Conservation (phyloP, 139 green algal genomes). For the Zygnema cylindricum region DNA sequence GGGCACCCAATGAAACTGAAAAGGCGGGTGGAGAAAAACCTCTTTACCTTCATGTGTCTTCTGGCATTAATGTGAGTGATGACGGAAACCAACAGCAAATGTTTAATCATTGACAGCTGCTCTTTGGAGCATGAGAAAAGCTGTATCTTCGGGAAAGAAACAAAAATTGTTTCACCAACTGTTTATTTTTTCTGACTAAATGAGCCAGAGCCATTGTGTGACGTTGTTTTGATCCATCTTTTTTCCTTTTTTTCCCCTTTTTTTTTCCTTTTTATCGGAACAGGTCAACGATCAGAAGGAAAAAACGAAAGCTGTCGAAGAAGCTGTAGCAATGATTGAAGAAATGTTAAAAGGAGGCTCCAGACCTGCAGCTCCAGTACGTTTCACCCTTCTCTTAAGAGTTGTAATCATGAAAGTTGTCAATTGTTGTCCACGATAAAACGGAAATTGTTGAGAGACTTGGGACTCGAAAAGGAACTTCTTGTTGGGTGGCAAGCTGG, state of each 20-base stretch:
- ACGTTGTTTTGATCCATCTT: background rate
- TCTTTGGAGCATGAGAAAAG: too few species aligned
- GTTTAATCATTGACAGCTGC: too few species aligned
- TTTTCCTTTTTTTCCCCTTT: background rate
- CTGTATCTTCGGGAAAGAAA: too few species aligned
- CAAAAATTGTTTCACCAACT: too few species aligned
- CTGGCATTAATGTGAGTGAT: constrained; percentile 27
- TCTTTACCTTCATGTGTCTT: constrained; percentile 49
- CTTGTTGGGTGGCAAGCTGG: too few species aligned
- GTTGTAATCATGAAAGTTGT: too few species aligned
- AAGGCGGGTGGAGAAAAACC: constrained; percentile 40
- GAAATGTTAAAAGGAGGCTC: constrained; percentile 24
- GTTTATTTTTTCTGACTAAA: too few species aligned
- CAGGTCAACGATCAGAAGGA: constrained; percentile 20
- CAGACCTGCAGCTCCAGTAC: background rate
- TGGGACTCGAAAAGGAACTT: too few species aligned
- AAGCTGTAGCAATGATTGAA: constrained; percentile 29
- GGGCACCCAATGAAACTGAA: background rate
- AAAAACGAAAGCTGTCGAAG: constrained; percentile 45
- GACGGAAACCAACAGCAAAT: too few species aligned
- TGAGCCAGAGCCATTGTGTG: background rate
- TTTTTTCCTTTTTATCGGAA: background rate
- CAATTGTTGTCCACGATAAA: too few species aligned
- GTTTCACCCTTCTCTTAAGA: too few species aligned
- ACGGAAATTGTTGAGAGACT: too few species aligned